These are phyloP conservation scores for Cylindrotheca closterium DNA, from an alignment of 108 stramenopile species.

Conservation along the genomic window DNA sequence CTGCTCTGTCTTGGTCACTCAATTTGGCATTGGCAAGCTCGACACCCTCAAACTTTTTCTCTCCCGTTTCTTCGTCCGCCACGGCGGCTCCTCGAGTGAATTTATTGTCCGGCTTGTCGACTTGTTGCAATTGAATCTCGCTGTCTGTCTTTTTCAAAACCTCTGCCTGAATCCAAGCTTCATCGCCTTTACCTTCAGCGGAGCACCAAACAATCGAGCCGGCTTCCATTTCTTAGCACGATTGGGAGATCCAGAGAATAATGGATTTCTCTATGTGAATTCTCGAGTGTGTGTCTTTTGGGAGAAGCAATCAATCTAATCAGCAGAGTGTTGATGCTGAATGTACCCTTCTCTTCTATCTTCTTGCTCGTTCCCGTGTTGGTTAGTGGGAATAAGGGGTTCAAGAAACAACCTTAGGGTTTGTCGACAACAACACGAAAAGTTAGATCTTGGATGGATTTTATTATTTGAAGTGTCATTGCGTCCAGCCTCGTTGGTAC, in stretches of 20 bases:
- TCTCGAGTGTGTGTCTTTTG: neutral
- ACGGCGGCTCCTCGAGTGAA: constrained; percentile 46
- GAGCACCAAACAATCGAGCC: constrained; percentile 80
- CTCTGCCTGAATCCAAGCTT: constrained; percentile 86
- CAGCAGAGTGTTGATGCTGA: neutral
- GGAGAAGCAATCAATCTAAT: neutral
- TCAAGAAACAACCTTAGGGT: too few relatives aligned
- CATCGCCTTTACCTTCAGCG: constrained; percentile 69
- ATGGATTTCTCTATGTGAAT: too few relatives aligned
- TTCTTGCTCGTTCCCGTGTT: too few relatives aligned
- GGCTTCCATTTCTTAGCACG: constrained; percentile 89
- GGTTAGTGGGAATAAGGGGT: too few relatives aligned
- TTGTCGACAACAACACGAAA: too few relatives aligned
- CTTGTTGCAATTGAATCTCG: constrained; percentile 53
- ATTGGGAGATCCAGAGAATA: too few relatives aligned
- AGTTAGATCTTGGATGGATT: too few relatives aligned
- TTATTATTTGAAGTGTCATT: too few relatives aligned
- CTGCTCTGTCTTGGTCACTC: constrained; percentile 63
- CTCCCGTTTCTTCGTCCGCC: constrained; percentile 46
- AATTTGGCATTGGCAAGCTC: constrained; percentile 83
- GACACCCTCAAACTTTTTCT: constrained; percentile 78
- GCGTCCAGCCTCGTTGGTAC: too few relatives aligned
- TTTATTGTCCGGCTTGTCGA: constrained; percentile 41
- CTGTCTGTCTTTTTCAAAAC: constrained; percentile 56
- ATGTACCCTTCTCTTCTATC: neutral